Percentiles rank a stretch among this genome's conserved stretches.
Evolutionary conservation across 2,329 filamentous ascomycete species (phyloP).

Genomic region (Ophiostoma australiae): DNA sequence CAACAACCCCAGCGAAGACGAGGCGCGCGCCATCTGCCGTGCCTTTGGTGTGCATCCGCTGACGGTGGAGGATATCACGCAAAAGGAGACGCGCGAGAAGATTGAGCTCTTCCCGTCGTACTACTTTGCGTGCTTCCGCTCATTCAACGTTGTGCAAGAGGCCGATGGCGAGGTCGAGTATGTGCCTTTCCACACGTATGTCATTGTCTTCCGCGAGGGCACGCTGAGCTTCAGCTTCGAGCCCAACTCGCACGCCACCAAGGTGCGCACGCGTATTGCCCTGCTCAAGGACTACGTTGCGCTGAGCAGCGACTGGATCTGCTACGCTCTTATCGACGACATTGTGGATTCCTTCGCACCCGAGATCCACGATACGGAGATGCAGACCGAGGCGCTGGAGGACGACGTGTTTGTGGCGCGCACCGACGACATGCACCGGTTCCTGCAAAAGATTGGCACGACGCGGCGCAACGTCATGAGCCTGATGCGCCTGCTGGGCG

Average conservation of each 20-base stretch:
- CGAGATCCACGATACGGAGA: conserved; percentile 78
- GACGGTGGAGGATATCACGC: conserved; percentile 93
- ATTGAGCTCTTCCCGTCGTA: conserved; percentile 97
- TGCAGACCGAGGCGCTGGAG: conserved; percentile 87
- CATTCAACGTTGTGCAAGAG: conserved; percentile 75
- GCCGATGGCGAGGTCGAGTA: conserved; percentile 76
- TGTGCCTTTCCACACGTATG: conserved; percentile 93
- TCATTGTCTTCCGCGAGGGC: conserved; percentile 92
- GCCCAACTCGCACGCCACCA: conserved; percentile 77
- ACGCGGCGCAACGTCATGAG: conserved; percentile 94
- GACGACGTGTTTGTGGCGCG: conserved; percentile 92
- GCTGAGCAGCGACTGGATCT: conserved; percentile 96
- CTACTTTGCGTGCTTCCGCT: conserved; percentile 96
- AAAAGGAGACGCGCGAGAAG: conserved; percentile 94
- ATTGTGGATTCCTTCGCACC: conserved; percentile 96
- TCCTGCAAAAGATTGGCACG: conserved; percentile 81
- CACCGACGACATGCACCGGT: conserved; percentile 80
- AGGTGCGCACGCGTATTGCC: conserved; percentile 86
- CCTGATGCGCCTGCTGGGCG: conserved; percentile 84
- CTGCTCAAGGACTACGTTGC: conserved; percentile 92
- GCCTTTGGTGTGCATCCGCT: conserved; percentile 94
- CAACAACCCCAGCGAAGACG: conserved; percentile 81
- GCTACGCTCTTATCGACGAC: conserved; percentile 96
- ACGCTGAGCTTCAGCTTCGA: conserved; percentile 92
- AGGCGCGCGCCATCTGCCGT: conserved; percentile 81